phyloP scores from a whole-genome alignment of 768 basidiomycete species.

The Collybia sordida region DNA sequence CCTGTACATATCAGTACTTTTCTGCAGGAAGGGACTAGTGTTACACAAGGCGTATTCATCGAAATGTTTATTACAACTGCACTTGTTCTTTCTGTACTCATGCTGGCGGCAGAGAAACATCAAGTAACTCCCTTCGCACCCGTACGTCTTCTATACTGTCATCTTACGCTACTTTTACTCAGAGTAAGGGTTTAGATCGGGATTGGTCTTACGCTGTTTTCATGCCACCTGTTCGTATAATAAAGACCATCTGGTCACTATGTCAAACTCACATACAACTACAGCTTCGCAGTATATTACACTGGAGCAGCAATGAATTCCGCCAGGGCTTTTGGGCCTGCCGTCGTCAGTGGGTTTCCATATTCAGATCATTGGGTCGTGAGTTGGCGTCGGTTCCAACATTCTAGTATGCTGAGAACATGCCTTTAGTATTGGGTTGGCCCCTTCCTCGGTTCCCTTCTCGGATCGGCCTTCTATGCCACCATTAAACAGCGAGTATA shows the following conservation, averaged over 20 bases:
- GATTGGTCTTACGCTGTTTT: conserved; percentile 65
- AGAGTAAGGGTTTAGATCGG: conserved; percentile 41
- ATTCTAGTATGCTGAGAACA: conserved; percentile 4
- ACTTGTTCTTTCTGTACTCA: conserved; percentile 63
- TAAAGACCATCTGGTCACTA: background rate
- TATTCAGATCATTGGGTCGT: conserved; percentile 60
- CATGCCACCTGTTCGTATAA: conserved; percentile 52
- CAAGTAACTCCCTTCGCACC: conserved; percentile 65
- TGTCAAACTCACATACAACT: background rate
- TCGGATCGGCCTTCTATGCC: conserved; percentile 57
- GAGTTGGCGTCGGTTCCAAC: conserved; percentile 17
- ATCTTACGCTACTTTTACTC: background rate
- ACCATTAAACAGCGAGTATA: conserved; percentile 46
- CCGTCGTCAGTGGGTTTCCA: conserved; percentile 62
- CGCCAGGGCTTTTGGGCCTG: conserved; percentile 69
- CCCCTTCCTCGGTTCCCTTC: conserved; percentile 62
- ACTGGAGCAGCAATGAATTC: conserved; percentile 71
- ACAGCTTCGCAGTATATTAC: conserved; percentile 58
- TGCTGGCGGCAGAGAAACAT: conserved; percentile 75
- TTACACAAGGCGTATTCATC: conserved; percentile 63
- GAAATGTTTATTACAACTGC: conserved; percentile 69
- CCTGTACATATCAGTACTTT: conserved; percentile 40
- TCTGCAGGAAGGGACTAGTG: conserved; percentile 44
- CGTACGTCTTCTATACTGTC: conserved; percentile 27
- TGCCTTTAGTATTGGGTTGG: conserved; percentile 65